Base-by-base conservation (phyloP, 2,329 filamentous ascomycete species). In the Fusarium secorum region DNA sequence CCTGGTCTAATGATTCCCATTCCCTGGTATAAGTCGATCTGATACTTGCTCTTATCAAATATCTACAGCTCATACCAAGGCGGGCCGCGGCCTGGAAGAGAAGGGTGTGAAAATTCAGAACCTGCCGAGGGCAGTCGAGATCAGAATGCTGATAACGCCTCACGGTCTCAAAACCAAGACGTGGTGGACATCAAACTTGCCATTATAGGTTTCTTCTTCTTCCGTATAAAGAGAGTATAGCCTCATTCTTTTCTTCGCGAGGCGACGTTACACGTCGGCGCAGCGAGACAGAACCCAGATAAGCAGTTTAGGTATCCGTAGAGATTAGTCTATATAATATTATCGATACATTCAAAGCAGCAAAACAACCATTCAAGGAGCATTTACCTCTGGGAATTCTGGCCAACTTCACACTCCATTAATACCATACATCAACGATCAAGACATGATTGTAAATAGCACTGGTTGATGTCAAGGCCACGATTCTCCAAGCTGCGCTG, bases 11-110 rank as follows among this genome's bases (percentile, higher is more conserved):
- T 46, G 11, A 15, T 11, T 11, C 3, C 6, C 18, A 28, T 28
- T 28, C 11, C 11, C 2, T 42, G 4, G 15, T 8, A 8, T 4
- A 11, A 30, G 20, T 15, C 3, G 3, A 4, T 11, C 10, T 11
- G 13, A 46, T 5, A n/a, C 4, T n/a, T 3, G 8, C 11, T 1
- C 9, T 11, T 28, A n/a, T 8, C 11, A 5, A 11, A 5, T 4
- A 11, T n/a, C 8, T 4, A 5, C 3, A 14, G 4, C 4, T 30
- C 20, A n/a, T 20, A 6, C 1, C 0, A 14, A 20, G 17, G 11
- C 24, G 2, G 0, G 8, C 10, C 11, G 11, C 2, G 17, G 18
- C 2, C 17, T 44, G 7, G 11, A 20, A 20, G 24, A 4, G 17
- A 13, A 26, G 17, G 11, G 5, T 10, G 38, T 22, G 2, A 17